Evolutionary conservation across 441 rosid genomes (phyloP).

Genomic region (Breynia disticha): DNA sequence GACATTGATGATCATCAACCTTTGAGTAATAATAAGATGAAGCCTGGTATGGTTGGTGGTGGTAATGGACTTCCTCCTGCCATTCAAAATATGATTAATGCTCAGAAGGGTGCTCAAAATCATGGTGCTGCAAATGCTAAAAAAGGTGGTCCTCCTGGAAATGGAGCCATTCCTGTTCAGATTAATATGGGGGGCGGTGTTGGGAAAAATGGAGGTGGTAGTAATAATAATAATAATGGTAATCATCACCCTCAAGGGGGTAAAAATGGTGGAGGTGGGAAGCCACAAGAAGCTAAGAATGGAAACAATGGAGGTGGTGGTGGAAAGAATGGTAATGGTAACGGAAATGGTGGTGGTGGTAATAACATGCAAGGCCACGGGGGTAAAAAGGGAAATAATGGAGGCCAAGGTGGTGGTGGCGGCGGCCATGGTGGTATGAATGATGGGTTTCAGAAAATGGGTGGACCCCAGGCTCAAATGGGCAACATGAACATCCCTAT

Average conservation of each 20-base stretch:
- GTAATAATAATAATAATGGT: conserved; percentile 15
- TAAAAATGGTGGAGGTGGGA: conserved; percentile 34
- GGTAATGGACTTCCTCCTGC: conserved; percentile 22
- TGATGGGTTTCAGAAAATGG: conserved; percentile 26
- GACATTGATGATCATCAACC: conserved; percentile 44
- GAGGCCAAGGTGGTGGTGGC: conserved; percentile 16
- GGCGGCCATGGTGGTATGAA: conserved; percentile 22
- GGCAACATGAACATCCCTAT: conserved; percentile 30
- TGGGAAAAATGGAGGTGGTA: conserved; percentile 22
- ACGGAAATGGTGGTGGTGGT: conserved; percentile 22
- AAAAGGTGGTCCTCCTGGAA: conserved; percentile 21
- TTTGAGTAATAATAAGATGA: conserved; percentile 32
- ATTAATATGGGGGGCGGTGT: conserved; percentile 2
- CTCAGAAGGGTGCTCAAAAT: conserved; percentile 32
- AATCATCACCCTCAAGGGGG: conserved; percentile 43
- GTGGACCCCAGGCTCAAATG: conserved; percentile 41
- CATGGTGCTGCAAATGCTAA: conserved; percentile 30
- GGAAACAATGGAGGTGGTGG: conserved; percentile 38
- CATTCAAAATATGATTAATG: conserved; percentile 30
- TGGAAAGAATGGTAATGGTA: conserved; percentile 21
- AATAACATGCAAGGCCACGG: conserved; percentile 19
- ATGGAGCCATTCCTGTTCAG: background rate
- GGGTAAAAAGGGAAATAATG: conserved; percentile 28
- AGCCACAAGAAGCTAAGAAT: conserved; percentile 31
- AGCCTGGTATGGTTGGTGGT: conserved; percentile 41